phyloP scores from a whole-genome alignment of 1,284 basidiomycete species.

The Fomitiporia mediterranea region DNA sequence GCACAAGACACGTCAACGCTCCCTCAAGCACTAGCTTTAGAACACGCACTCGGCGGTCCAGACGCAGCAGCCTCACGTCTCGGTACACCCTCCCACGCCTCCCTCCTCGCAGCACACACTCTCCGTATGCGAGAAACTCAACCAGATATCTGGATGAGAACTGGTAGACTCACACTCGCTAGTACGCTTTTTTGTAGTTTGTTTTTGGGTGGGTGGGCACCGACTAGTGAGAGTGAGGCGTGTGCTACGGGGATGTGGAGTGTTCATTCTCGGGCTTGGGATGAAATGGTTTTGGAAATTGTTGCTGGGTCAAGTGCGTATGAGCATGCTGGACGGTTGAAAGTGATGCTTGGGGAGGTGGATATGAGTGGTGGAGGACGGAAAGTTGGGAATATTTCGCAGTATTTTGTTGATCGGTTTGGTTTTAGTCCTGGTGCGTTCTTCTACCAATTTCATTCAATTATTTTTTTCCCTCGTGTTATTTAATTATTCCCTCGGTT shows the following conservation, averaged over 20 bases:
- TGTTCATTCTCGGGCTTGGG: conserved; percentile 63
- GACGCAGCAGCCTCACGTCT: conserved; percentile 70
- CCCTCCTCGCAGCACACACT: conserved; percentile 65
- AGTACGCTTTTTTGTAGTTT: conserved; percentile 69
- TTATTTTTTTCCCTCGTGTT: too few relatives aligned
- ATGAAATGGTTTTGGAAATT: conserved; percentile 69
- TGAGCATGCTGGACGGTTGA: conserved; percentile 64
- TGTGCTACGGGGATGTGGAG: conserved; percentile 73
- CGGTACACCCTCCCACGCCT: conserved; percentile 62
- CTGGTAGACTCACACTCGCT: conserved; percentile 64
- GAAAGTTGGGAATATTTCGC: conserved; percentile 59
- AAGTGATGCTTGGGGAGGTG: conserved; percentile 73
- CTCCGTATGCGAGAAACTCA: conserved; percentile 66
- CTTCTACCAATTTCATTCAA: neutral
- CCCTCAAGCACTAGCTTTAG: conserved; percentile 66
- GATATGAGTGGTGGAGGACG: conserved; percentile 54
- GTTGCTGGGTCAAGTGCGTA: conserved; percentile 55
- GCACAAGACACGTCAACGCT: conserved; percentile 75
- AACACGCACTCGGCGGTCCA: conserved; percentile 68
- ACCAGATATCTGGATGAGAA: conserved; percentile 69
- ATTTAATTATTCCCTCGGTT: too few relatives aligned
- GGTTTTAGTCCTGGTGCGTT: conserved; percentile 69
- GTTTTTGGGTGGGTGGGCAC: conserved; percentile 64
- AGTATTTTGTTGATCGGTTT: conserved; percentile 73
- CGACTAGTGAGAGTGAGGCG: conserved; percentile 71